Evolutionary conservation across 2,329 filamentous ascomycete genomes (phyloP).

Genomic region (Colletotrichum sp.): DNA sequence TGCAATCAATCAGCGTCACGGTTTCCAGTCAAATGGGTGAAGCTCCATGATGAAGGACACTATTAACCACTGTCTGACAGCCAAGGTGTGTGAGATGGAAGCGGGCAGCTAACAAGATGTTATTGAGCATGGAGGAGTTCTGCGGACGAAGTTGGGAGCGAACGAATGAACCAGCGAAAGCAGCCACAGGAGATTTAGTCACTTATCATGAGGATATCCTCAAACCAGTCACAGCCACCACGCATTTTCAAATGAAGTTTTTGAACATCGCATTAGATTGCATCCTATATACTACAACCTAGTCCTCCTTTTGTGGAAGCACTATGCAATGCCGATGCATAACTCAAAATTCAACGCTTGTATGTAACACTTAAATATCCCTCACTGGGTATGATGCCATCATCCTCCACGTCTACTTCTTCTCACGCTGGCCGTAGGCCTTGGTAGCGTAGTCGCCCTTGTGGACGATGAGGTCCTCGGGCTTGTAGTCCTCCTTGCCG

Average conservation of each 20-base stretch:
- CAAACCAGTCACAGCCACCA: neutral
- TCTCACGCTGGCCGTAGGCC: slow-evolving; percentile 81
- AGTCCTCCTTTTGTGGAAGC: neutral
- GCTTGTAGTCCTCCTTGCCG: slow-evolving; percentile 85
- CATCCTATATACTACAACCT: slow-evolving; percentile 16
- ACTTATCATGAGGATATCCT: neutral
- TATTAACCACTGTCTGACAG: neutral
- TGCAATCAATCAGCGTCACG: neutral
- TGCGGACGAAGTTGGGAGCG: neutral
- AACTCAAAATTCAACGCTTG: neutral
- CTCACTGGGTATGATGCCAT: neutral
- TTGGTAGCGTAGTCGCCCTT: slow-evolving; percentile 93
- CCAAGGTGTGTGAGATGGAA: neutral
- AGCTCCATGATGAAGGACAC: neutral
- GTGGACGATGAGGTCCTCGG: slow-evolving; percentile 90
- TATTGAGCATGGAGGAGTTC: no score
- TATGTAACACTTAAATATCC: neutral
- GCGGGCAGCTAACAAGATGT: neutral
- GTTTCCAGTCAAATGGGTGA: neutral
- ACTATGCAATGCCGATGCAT: slow-evolving; percentile 13
- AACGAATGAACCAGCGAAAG: neutral
- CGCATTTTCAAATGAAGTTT: neutral
- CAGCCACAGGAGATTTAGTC: neutral
- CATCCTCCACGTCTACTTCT: slow-evolving; percentile 36
- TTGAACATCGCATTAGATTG: slow-evolving; percentile 4